Base-by-base conservation (phyloP, 257 asterid species). In the Scutellaria minor region DNA sequence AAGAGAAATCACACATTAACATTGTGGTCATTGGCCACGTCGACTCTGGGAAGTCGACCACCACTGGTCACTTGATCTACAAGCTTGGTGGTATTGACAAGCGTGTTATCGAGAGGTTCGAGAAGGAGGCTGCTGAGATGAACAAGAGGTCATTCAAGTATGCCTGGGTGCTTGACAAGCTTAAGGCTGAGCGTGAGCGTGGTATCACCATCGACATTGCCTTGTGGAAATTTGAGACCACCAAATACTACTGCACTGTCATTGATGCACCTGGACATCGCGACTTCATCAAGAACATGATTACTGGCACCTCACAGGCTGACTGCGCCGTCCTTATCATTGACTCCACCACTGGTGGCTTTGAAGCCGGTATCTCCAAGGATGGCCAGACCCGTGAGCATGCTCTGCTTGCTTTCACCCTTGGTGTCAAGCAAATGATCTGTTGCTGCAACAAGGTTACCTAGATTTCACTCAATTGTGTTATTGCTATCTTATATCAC, bases 321-420 rank as follows among this genome's bases (percentile, higher is more conserved):
- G 96, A 89, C 42, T 89, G 96, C 71, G 96, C 96, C 14, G 92
- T 89, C 45, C 90, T 89, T 2, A 89, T 89, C 70, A 89, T 89
- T 5, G 96, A 89, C 72, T 89, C 96, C 57, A 89, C 96, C 75
- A 89, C 94, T 81, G 96, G 96, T 78, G 96, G 96, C 75, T 89
- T 89, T 47, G 96, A 89, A 77, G 96, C 96, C 59, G 94, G 96
- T 77, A 89, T 89, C 47, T 89, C 96, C 13, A 89, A 89, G 90
- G 96, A 87, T 46, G 96, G 96, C 10, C 96, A 89, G 87, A 89
- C 96, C 63, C 92, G 96, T 73, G 96, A 89, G 85, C 96, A 89
- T 44, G 96, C 96, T 0, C 63, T 89, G 68, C 92, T 89, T 73
- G 94, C 96, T 63, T 89, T 89, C 80, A 89, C 96, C 35, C 96